Base-by-base conservation (phyloP, 1,284 basidiomycete genomes). In the Melampsora larici-populina region DNA sequence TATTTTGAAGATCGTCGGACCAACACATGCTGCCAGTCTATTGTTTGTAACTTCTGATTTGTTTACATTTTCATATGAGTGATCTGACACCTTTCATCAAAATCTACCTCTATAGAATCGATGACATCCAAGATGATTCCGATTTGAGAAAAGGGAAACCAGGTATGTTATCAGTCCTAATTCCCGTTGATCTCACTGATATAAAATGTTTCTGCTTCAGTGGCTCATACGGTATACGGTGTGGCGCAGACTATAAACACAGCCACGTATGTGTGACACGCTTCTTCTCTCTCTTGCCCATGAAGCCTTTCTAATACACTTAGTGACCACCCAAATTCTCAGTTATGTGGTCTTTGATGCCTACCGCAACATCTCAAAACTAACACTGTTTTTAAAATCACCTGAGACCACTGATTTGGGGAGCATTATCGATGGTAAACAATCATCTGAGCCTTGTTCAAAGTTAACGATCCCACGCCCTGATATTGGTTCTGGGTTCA, bases 71-170 rank as follows among this genome's bases (percentile, higher is more conserved):
- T 33, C 26, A 49, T 46, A 8, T 21, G 11, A 43, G n/a, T 40
- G 11, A 49, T 49, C 40, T 29, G 26, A 21, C 7, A 15, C 21
- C 26, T 21, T 63, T 29, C 46, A 31, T 40, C 63, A 65, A n/a
- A n/a, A 24, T 78, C 62, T 11, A 6, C 11, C 24, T 72, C 17
- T 17, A 67, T 82, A 94, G 93, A 80, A 90, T 99, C 81, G 97
- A 99, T 83, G 96, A 99, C 83, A 96, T 99, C 51, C 94, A 99
- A 84, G 96, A 99, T 82, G 92, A 92, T 80, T 93, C 94, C 0
- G 92, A 95, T 81, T 87, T 99, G 36, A 87, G 97, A 13, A 85
- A 95, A 75, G 95, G 96, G 0, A 87, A 89, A 31, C 97, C 92
- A 60, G 90, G 91, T 91, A 79, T 58, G 81, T 67, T 29, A 29